Evolutionary conservation across 1,139 yeast genomes (phyloP), one percentile per base, ranked within the genome.

Genomic region (Taphrina populina): DNA sequence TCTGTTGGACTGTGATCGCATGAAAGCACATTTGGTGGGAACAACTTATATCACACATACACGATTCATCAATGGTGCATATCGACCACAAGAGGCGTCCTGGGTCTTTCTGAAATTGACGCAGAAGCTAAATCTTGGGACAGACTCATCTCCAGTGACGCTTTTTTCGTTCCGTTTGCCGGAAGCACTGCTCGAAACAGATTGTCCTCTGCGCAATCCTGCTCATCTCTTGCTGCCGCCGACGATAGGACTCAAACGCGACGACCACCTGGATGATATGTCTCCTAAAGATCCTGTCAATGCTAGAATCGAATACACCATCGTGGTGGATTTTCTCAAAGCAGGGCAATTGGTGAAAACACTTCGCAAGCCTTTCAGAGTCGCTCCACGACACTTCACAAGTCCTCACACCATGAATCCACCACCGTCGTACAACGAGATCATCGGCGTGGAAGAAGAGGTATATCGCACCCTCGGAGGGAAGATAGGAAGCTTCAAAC

Each of bases 361-460:
- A 2, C 33, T 49, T 15, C 29, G 40, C 20, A 39, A 40, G 30
- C 29, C 45, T 11, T 49, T 49, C 34, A 23, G 39, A n/a, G 54
- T 49, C 19, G 54, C 54, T 6, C 54, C 54, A 13, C 54, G 54
- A 10, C 54, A 49, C 43, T 49, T 49, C 24, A 24, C 46, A 21
- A 34, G 44, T 17, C 54, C 54, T 6, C 35, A 49, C 27, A 34
- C 54, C 10, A 49, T 49, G 54, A 49, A 49, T 21, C 54, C 54
- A 5, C 54, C 54, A 5, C 54, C 54, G 10, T 30, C 20, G 33
- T 49, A 49, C 54, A 46, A 49, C 30, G 54, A 30, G 13, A 26
- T 33, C 32, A 21, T 49, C 24, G 17, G 20, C 19, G 54, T 30
- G 32, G 44, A 40, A 29, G 46, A 24, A 10, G 54, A 49, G 17